Base-by-base conservation (phyloP, 2,329 filamentous ascomycete genomes). In the Aspergillus versicolor region DNA sequence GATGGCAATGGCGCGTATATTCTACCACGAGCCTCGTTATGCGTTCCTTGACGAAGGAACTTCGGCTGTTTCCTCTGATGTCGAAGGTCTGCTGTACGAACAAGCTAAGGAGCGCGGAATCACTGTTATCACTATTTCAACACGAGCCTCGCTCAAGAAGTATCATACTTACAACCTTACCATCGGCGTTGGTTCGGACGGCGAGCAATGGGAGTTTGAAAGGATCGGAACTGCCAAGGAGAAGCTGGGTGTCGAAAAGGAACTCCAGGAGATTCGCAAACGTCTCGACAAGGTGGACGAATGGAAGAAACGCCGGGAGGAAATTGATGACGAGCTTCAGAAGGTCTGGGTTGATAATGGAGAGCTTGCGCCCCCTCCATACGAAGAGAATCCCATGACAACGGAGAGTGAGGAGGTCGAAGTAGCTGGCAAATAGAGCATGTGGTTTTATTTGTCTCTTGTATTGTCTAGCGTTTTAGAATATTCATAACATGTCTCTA, bases 21-120 rank as follows among this genome's bases (percentile, higher is more conserved):
- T 97, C 41, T 99, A 99, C 70, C 94, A 99, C 70, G 93, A 97
- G 77, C 94, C 94, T 15, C 83, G 89, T 59, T 99, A 96, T 71
- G 94, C 92, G 2, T 91, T 99, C 67, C 86, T 99, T 56, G 94
- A 99, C 61, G 94, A 99, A 75, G 93, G 92, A 7, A 99, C 94
- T 0, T 95, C 90, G 58, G 94, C 94, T 1, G 94, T 75, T 2
- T 94, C 89, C 4, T 92, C 88, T 43, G 94, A 99, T 67, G 94
- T 99, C 2, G 94, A 99, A 71, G 94, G 94, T 0, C 72, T 97
- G 21, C 75, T 99, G 40, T 99, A 99, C 69, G 92, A 99, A 77
- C 88, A 85, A 19, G 92, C 91, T 67, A 99, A 99, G 75, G 89
- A 92, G 60, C 89, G 88, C 69, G 93, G 93, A 0, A 97, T 97